Conservation (phyloP, 805 yeast species). For the Wickerhamiella lipophila region DNA sequence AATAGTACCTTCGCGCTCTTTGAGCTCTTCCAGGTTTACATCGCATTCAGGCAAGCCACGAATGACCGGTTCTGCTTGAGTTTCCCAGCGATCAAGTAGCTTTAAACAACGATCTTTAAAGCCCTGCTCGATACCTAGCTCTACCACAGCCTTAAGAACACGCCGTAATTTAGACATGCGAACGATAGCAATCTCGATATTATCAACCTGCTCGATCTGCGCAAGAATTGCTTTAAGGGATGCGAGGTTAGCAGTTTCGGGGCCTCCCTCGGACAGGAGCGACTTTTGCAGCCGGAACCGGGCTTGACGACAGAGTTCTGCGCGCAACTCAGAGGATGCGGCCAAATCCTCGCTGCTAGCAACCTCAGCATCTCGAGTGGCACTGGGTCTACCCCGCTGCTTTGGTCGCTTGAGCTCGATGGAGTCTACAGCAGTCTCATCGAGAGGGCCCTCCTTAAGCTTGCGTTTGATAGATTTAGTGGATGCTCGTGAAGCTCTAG, state of each 20-base stretch:
- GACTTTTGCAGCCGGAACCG: slow-evolving; percentile 16
- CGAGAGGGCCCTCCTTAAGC: not conserved
- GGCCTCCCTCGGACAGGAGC: slow-evolving; percentile 12
- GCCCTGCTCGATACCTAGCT: not conserved
- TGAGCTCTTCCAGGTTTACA: slow-evolving; percentile 7
- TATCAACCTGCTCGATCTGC: slow-evolving; percentile 15
- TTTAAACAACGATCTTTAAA: slow-evolving; percentile 9
- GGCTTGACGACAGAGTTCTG: slow-evolving; percentile 14
- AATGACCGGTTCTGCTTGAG: slow-evolving; percentile 20
- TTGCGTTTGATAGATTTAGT: not conserved
- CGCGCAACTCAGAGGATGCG: slow-evolving; percentile 11
- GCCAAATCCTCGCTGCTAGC: slow-evolving; percentile 10
- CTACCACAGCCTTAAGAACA: slow-evolving; percentile 14
- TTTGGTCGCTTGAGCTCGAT: slow-evolving; percentile 11
- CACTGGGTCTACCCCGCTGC: slow-evolving; percentile 11
- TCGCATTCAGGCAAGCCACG: slow-evolving; percentile 22
- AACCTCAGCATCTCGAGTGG: not conserved
- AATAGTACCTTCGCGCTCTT: not conserved
- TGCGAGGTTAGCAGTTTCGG: slow-evolving; percentile 9
- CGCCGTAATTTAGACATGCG: slow-evolving; percentile 19
- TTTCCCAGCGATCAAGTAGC: slow-evolving; percentile 16
- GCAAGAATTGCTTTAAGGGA: slow-evolving; percentile 9
- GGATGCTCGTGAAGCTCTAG: slow-evolving; percentile 5
- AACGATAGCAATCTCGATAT: slow-evolving; percentile 19
- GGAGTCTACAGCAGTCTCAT: not conserved